Conservation (phyloP, 305 asterid genomes). For the Fraxinus ornus region DNA sequence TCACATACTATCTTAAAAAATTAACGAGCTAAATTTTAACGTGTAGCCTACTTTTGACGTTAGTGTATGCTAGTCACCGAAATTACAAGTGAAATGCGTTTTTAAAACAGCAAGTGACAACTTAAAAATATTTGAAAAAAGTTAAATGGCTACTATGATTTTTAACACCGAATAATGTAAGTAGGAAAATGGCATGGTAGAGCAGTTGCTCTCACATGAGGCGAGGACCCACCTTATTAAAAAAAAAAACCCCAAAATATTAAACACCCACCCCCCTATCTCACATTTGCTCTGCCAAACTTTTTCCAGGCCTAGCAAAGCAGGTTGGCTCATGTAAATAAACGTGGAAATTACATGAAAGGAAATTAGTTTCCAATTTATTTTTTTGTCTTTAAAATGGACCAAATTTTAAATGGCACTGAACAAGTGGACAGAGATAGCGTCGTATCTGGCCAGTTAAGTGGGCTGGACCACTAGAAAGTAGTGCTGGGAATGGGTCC, state of each 20-base stretch:
- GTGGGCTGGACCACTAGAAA: conserved; percentile 27
- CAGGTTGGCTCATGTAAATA: no score
- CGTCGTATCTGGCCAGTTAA: conserved; percentile 3
- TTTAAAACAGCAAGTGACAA: no score
- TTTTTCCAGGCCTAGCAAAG: no score
- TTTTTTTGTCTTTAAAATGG: neutral
- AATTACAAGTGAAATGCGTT: no score
- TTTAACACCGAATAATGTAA: neutral
- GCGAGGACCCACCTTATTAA: no score
- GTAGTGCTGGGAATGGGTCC: conserved; percentile 21
- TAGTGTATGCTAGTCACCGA: neutral
- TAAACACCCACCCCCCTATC: no score
- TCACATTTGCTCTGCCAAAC: no score
- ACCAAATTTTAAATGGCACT: conserved; percentile 1
- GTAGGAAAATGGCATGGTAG: no score
- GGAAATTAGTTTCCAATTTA: neutral
- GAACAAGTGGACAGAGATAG: conserved; percentile 14
- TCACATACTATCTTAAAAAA: neutral
- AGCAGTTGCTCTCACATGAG: no score
- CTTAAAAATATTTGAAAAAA: no score
- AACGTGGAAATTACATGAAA: neutral
- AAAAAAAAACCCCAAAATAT: no score
- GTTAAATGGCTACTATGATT: neutral
- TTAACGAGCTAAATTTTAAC: no score
- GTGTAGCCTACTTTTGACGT: neutral